phyloP scores from a whole-genome alignment of 2,329 filamentous ascomycete species.

The Monilinia polystroma region DNA sequence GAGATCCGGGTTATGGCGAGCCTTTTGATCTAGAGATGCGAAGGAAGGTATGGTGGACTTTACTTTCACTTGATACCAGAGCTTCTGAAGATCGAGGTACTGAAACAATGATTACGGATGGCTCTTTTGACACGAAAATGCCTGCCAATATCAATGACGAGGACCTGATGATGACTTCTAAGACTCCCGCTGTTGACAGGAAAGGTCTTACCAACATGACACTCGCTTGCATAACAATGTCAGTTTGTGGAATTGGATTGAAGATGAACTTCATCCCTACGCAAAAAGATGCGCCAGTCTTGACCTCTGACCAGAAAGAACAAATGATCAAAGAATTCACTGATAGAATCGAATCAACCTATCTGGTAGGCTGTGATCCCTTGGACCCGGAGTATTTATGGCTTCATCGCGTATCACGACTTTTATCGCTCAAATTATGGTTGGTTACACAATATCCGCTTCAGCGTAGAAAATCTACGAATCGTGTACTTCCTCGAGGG shows the following conservation, averaged over 20 bases:
- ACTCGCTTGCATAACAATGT: slow-evolving; percentile 24
- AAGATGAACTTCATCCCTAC: slow-evolving; percentile 24
- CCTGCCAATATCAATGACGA: slow-evolving; percentile 54
- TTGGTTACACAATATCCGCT: slow-evolving; percentile 47
- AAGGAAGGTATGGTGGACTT: slow-evolving; percentile 52
- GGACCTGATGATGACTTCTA: slow-evolving; percentile 42
- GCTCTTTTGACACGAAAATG: slow-evolving; percentile 47
- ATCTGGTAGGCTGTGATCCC: slow-evolving; percentile 11
- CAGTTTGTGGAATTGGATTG: slow-evolving; percentile 5
- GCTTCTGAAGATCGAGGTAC: slow-evolving; percentile 51
- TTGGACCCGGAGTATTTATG: not conserved
- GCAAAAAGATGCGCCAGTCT: not conserved
- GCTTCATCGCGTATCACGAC: slow-evolving; percentile 9
- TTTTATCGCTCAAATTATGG: slow-evolving; percentile 44
- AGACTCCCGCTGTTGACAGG: not conserved
- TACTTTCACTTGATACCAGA: slow-evolving; percentile 49
- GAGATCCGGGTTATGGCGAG: slow-evolving; percentile 49
- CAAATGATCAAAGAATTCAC: slow-evolving; percentile 22
- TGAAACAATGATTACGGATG: slow-evolving; percentile 46
- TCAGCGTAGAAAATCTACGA: slow-evolving; percentile 4
- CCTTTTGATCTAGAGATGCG: slow-evolving; percentile 51
- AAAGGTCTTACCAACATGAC: slow-evolving; percentile 27
- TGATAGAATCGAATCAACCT: slow-evolving; percentile 12
- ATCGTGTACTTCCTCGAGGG: slow-evolving; percentile 13
- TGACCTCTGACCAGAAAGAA: slow-evolving; percentile 21